Conservation (phyloP, 1,139 yeast genomes). For the Blastobotrys illinoisensis region DNA sequence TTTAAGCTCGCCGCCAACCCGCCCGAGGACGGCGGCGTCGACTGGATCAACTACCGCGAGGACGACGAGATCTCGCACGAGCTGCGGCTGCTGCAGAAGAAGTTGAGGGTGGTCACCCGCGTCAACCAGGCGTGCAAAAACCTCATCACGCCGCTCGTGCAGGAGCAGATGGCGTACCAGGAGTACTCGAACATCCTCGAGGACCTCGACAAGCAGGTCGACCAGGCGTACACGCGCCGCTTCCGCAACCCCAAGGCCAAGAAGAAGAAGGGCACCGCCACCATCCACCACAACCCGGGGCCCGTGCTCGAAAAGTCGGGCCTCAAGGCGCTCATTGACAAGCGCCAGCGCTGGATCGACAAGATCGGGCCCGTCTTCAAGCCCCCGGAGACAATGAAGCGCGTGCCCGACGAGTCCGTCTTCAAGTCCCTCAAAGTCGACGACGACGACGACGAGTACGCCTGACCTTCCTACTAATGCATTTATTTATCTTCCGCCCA, state of each 20-base stretch:
- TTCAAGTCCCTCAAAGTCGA: constrained; percentile 42
- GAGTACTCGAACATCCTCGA: constrained; percentile 87
- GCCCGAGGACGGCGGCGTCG: constrained; percentile 42
- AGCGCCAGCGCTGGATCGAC: constrained; percentile 81
- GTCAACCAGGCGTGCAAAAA: constrained; percentile 66
- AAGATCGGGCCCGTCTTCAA: constrained; percentile 82
- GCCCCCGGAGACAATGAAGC: constrained; percentile 59
- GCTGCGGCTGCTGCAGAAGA: constrained; percentile 64
- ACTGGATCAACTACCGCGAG: constrained; percentile 78
- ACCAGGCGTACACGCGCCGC: constrained; percentile 85
- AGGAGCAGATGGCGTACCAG: constrained; percentile 91
- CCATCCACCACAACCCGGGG: constrained; percentile 34
- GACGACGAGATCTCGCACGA: constrained; percentile 94
- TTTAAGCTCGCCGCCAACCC: constrained; percentile 12
- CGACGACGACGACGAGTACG: constrained; percentile 47
- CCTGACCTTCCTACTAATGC: constrained; percentile 6
- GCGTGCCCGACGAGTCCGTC: constrained; percentile 64
- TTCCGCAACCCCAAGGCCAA: constrained; percentile 77
- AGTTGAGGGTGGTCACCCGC: constrained; percentile 55
- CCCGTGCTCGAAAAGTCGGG: constrained; percentile 60
- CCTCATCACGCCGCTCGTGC: constrained; percentile 64
- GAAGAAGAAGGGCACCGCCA: constrained; percentile 48
- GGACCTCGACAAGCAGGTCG: constrained; percentile 93
- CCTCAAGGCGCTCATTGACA: constrained; percentile 71
- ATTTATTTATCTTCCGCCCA: constrained; percentile 3